Evolutionary conservation across 2,329 filamentous ascomycete species (phyloP).

Genomic region (Aureobasidium pullulans): DNA sequence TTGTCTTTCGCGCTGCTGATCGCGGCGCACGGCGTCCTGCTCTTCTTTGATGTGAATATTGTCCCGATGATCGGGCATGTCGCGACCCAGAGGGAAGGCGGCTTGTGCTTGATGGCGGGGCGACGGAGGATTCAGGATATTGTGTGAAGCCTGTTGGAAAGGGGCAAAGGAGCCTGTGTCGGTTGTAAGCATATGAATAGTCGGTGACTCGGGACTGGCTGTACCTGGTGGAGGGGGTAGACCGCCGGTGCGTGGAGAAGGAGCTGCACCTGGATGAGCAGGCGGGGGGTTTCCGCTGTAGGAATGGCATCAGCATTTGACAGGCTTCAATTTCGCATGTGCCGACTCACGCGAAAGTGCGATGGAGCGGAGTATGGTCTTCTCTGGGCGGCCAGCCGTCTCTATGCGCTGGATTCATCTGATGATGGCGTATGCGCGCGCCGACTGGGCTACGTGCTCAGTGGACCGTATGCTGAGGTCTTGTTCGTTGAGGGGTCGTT

Average conservation of each 20-base stretch:
- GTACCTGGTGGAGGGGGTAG: constrained; percentile 23
- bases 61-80: constrained; percentile 42
- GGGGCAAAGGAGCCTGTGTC: constrained; percentile 33
- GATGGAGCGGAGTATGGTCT: constrained; percentile 8
- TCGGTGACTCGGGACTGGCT: background rate
- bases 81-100: constrained; percentile 32
- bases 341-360: background rate
- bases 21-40: constrained; percentile 45
- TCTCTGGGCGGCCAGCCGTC: constrained; percentile 14
- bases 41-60: constrained; percentile 51
- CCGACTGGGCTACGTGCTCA: constrained; percentile 4
- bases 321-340: background rate
- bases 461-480: background rate
- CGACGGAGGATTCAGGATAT: constrained; percentile 37
- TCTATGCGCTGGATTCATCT: constrained; percentile 18
- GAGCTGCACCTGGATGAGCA: constrained; percentile 24
- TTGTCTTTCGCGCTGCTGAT: constrained; percentile 51
- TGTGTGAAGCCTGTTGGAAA: constrained; percentile 36
- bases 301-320: background rate
- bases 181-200: constrained; percentile 4
- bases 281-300: constrained; percentile 18
- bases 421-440: constrained; percentile 9
- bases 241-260: constrained; percentile 26
- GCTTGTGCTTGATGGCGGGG: constrained; percentile 30
- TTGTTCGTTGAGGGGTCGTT: background rate